Evolutionary conservation across 108 stramenopile species (phyloP).

Genomic region (Discostella pseudostelligera): DNA sequence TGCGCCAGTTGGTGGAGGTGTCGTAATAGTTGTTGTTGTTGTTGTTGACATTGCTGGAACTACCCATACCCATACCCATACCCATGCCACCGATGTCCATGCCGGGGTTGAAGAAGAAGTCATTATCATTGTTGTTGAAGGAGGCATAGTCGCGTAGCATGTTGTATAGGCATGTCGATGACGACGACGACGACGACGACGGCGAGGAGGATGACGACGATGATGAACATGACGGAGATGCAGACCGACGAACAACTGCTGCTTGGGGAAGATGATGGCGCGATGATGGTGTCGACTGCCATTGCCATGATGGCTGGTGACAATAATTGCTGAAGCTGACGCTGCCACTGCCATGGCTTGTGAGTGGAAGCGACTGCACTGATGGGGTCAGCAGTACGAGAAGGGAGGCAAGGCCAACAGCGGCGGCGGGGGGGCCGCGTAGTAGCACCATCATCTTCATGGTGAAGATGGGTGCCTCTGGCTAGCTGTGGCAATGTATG

Average conservation of each 20-base stretch:
- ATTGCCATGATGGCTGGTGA: background rate
- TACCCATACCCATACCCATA: too few relatives aligned
- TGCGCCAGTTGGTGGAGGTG: constrained; percentile 28
- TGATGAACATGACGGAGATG: too few relatives aligned
- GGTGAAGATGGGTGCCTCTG: too few relatives aligned
- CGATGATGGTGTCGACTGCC: too few relatives aligned
- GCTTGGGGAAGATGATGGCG: too few relatives aligned
- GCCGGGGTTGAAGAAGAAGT: too few relatives aligned
- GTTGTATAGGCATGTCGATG: constrained; percentile 15
- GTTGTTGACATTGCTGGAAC: background rate
- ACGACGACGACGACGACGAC: background rate
- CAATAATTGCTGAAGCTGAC: background rate
- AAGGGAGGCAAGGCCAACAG: background rate
- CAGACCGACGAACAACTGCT: too few relatives aligned
- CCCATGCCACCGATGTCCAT: too few relatives aligned
- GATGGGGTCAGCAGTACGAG: background rate
- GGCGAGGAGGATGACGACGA: constrained; percentile 10
- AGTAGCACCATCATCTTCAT: background rate
- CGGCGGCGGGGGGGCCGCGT: background rate
- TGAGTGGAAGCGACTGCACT: background rate
- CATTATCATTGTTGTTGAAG: constrained; percentile 9
- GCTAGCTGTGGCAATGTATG: too few relatives aligned
- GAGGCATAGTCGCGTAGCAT: constrained; percentile 32
- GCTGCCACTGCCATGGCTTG: background rate
- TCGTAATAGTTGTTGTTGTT: constrained; percentile 5